Conservation (phyloP, 2,329 filamentous ascomycete genomes). For the Talaromyces sp. region DNA sequence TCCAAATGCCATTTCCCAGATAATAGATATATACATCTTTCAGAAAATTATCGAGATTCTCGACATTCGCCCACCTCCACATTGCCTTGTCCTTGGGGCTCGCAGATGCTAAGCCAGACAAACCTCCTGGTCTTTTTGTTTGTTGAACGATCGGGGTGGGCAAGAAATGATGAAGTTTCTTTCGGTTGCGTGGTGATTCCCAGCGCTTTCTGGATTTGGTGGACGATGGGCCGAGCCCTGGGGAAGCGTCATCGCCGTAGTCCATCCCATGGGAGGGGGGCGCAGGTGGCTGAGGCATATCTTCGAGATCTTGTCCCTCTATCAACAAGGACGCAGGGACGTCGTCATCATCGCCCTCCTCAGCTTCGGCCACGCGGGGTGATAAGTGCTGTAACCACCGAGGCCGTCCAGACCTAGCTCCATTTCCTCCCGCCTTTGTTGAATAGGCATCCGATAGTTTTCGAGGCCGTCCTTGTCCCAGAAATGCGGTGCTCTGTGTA, state of each 20-base stretch:
- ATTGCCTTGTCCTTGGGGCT: slow-evolving; percentile 72
- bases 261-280: slow-evolving; percentile 28
- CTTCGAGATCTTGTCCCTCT: slow-evolving; percentile 46
- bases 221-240: slow-evolving; percentile 39
- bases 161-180: slow-evolving; percentile 17
- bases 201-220: slow-evolving; percentile 45
- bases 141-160: slow-evolving; percentile 19
- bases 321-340: slow-evolving; percentile 60
- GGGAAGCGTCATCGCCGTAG: slow-evolving; percentile 17
- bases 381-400: slow-evolving; percentile 27
- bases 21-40: slow-evolving; percentile 84
- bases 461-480: slow-evolving; percentile 28
- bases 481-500: slow-evolving; percentile 39
- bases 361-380: slow-evolving; percentile 34
- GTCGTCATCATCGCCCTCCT: slow-evolving; percentile 57
- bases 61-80: slow-evolving; percentile 89
- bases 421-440: slow-evolving; percentile 20
- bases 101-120: slow-evolving; percentile 37
- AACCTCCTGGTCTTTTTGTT: slow-evolving; percentile 26
- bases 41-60: slow-evolving; percentile 83
- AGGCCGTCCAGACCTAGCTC: slow-evolving; percentile 27
- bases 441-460: slow-evolving; percentile 17
- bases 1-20: slow-evolving; percentile 75
- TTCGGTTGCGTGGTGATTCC: slow-evolving; percentile 43
- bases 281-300: slow-evolving; percentile 35